phyloP scores from a whole-genome alignment of 73 alveolate genomes.

The Paramecium biaurelia region DNA sequence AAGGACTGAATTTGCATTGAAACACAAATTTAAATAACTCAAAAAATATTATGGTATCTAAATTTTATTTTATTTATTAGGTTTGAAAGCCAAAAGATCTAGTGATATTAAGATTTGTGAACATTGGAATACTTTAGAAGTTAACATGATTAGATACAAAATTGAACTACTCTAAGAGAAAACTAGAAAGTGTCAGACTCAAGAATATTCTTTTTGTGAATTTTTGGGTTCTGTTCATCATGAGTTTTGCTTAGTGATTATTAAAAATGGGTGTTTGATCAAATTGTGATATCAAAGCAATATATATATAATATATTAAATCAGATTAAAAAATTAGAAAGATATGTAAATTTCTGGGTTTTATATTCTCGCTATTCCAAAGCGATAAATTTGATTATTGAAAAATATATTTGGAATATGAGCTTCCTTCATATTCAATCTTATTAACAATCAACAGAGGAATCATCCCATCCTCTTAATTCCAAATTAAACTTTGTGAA shows the following conservation, averaged over 20 bases:
- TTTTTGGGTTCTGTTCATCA: background rate
- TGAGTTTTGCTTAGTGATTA: background rate
- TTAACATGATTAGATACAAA: background rate
- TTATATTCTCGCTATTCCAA: background rate
- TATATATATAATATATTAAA: background rate
- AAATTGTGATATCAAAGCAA: background rate
- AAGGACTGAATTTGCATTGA: slow-evolving; percentile 3
- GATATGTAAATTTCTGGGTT: background rate
- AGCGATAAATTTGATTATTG: background rate
- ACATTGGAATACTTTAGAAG: background rate
- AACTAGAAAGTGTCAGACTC: background rate
- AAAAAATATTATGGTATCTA: background rate
- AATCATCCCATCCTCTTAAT: background rate
- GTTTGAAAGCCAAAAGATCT: background rate
- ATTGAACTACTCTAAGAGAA: background rate
- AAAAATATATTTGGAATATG: background rate
- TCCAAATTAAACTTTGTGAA: background rate
- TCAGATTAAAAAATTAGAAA: background rate
- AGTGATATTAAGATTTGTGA: background rate
- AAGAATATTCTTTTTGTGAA: background rate
- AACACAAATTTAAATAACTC: slow-evolving; percentile 28
- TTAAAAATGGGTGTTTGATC: background rate
- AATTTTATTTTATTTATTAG: background rate
- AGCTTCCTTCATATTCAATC: slow-evolving; percentile 37
- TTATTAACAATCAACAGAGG: slow-evolving; percentile 2